These are phyloP conservation scores for Gryganskiella cystojenkinii DNA, from an alignment of 192 early-diverging fungal genomes.

Conservation along the genomic window DNA sequence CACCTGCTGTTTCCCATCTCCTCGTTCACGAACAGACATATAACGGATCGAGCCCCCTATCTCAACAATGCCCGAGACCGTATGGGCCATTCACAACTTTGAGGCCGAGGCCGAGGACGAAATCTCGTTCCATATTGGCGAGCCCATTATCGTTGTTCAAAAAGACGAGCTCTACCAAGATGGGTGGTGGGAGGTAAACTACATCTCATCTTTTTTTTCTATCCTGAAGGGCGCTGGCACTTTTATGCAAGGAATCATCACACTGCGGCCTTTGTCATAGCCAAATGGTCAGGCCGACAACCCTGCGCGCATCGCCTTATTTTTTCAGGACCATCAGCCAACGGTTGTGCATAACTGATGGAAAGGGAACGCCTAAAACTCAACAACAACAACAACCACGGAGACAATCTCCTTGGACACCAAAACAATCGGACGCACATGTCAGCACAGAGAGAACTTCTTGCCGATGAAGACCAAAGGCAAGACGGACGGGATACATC, in stretches of 20 bases:
- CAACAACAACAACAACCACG: no score
- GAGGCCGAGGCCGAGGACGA: constrained; percentile 75
- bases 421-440: no score
- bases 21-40: neutral
- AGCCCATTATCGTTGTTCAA: constrained; percentile 76
- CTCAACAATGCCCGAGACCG: constrained; percentile 52
- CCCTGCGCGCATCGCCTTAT: no score
- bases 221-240: neutral
- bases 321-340: no score
- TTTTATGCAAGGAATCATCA: no score
- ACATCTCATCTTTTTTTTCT: neutral
- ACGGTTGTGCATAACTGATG: no score
- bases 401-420: no score
- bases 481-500: neutral
- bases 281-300: no score
- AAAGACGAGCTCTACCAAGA: constrained; percentile 75
- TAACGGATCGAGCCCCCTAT: neutral
- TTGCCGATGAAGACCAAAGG: neutral
- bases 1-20: neutral
- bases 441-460: no score
- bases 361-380: no score
- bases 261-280: no score
- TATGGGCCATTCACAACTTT: constrained; percentile 68
- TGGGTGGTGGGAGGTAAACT: constrained; percentile 83
- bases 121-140: constrained; percentile 70